Conservation (phyloP, 176 grass and related monocot species). For the Eragrostis nindensis region DNA sequence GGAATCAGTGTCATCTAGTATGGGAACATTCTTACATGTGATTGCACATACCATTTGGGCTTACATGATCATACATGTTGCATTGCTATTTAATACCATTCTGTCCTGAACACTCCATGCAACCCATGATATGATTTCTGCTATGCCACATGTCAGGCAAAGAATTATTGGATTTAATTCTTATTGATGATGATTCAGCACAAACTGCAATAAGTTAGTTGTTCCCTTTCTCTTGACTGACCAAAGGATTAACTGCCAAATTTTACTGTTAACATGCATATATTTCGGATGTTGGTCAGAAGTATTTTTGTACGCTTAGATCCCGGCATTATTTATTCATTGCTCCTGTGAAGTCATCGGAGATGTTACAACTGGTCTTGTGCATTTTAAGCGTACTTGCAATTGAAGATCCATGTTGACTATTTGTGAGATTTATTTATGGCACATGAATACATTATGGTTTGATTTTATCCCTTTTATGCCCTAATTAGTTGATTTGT, state of each 20-base stretch:
- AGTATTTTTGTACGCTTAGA: constrained; percentile 11
- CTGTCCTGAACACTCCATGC: neutral
- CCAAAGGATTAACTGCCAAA: neutral
- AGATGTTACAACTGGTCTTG: constrained; percentile 20
- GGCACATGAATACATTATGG: neutral
- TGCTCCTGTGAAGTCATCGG: neutral
- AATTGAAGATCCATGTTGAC: constrained; percentile 5
- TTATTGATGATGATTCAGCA: neutral
- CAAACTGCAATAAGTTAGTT: neutral
- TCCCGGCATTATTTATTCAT: neutral
- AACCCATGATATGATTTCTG: neutral
- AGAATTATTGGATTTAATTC: constrained; percentile 19
- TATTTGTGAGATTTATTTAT: constrained; percentile 18
- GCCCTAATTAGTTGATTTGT: constrained; percentile 10
- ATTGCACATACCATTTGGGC: constrained; percentile 11
- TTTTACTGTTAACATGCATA: constrained; percentile 11
- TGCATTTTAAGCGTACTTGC: constrained; percentile 3
- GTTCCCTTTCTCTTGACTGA: constrained; percentile 17
- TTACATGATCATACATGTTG: neutral
- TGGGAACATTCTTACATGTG: constrained; percentile 25
- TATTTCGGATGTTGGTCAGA: neutral
- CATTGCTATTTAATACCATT: constrained; percentile 32
- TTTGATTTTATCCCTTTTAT: neutral
- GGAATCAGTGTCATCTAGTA: constrained; percentile 3
- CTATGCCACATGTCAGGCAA: neutral